These are phyloP conservation scores for Cercospora nicotianae DNA, from an alignment of 2,329 filamentous ascomycete genomes.

Conservation along the genomic window DNA sequence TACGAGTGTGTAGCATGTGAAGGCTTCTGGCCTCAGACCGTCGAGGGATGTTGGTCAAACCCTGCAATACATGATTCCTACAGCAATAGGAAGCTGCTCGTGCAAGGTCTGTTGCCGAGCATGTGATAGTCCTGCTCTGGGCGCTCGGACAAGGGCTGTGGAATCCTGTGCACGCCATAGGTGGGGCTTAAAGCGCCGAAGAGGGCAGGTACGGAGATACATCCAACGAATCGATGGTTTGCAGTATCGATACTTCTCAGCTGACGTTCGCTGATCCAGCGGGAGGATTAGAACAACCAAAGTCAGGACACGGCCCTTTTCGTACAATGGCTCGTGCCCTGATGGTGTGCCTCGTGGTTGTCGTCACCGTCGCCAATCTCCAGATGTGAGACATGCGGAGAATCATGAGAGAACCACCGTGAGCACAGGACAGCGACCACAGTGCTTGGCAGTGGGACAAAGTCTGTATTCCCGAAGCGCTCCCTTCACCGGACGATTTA, in stretches of 20 bases:
- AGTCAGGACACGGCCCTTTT: slow-evolving; percentile 6
- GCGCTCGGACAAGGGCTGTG: not conserved
- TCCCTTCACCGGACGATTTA: slow-evolving; percentile 1
- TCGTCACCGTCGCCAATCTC: not conserved
- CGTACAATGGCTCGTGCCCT: not conserved
- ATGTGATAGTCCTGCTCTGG: not conserved
- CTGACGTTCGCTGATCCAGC: slow-evolving; percentile 1
- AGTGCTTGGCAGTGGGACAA: not conserved
- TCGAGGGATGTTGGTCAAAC: not conserved
- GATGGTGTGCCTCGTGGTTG: not conserved
- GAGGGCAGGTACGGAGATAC: slow-evolving; percentile 11
- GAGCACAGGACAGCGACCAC: not conserved
- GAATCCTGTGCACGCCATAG: slow-evolving; percentile 2
- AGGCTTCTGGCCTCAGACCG: not conserved
- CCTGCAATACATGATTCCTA: not conserved
- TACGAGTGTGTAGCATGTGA: not conserved
- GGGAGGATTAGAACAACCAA: slow-evolving; percentile 10
- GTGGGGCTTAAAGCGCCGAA: slow-evolving; percentile 6
- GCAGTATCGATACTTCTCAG: slow-evolving; percentile 2
- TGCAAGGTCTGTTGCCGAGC: not conserved
- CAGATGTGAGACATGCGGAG: slow-evolving; percentile 4
- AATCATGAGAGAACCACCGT: not conserved
- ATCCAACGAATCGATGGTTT: not conserved
- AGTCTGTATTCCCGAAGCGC: not conserved
- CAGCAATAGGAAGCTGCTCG: not conserved